phyloP scores from a whole-genome alignment of 495 filamentous ascomycete species.

The Podospora australis region DNA sequence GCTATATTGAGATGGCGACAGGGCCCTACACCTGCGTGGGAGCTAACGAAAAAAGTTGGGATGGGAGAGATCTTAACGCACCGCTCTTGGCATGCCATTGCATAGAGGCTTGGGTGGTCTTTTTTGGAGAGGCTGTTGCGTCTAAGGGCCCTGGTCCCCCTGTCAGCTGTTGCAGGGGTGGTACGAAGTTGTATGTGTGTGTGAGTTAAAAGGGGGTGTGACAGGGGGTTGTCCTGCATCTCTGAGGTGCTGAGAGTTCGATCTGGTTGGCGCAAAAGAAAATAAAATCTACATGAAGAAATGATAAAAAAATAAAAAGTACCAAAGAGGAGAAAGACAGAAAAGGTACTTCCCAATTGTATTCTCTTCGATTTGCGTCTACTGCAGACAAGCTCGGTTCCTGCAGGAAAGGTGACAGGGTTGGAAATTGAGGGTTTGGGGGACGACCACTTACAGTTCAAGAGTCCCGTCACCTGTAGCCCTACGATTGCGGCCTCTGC shows the following conservation, averaged over 20 bases:
- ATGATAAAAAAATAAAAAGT: neutral
- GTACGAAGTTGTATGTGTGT: no score
- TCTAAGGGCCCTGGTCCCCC: conserved; percentile 11
- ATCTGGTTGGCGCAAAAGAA: neutral
- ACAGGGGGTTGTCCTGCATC: neutral
- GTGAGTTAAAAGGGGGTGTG: conserved; percentile 8
- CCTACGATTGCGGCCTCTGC: no score
- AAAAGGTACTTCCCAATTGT: no score
- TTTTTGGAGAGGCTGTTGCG: conserved; percentile 19
- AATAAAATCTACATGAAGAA: no score
- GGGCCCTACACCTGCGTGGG: conserved; percentile 9
- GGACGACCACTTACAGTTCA: no score
- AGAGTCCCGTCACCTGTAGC: no score
- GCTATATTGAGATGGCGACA: conserved; percentile 40
- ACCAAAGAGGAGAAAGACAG: no score
- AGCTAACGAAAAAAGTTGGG: conserved; percentile 21
- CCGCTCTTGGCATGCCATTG: conserved; percentile 19
- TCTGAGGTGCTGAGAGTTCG: neutral
- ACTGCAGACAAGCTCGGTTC: no score
- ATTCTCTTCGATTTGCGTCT: no score
- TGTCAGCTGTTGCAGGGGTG: conserved; percentile 17
- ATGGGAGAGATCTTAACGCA: conserved; percentile 19
- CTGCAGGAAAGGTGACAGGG: no score
- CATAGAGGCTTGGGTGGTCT: conserved; percentile 20
- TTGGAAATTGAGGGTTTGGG: no score